phyloP scores from a whole-genome alignment of 2,329 filamentous ascomycete genomes.

The Penicillium sp. region DNA sequence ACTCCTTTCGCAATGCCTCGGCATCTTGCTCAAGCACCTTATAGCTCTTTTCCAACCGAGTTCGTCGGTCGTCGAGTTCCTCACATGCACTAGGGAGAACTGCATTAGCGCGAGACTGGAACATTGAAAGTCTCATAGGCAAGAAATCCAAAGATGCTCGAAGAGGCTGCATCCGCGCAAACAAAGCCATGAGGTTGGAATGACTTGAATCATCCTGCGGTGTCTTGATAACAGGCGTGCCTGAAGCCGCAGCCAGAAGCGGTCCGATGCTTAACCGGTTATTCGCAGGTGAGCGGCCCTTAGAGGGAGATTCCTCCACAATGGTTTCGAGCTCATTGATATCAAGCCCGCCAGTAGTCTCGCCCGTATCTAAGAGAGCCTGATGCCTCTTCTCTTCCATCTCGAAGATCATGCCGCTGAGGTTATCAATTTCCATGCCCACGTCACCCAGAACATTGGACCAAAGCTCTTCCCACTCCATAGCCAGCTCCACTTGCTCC shows the following conservation, averaged over 20 bases:
- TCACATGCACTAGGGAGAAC: conserved; percentile 89
- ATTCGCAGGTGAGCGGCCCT: conserved; percentile 54
- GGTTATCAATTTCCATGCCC: conserved; percentile 78
- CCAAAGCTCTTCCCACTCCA: conserved; percentile 99
- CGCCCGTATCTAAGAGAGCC: conserved; percentile 61
- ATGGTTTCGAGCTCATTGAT: conserved; percentile 91
- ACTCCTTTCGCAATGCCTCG: conserved; percentile 81
- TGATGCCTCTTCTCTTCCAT: conserved; percentile 96
- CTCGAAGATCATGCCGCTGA: conserved; percentile 83
- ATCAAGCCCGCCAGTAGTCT: conserved; percentile 59
- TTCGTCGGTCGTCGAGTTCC: conserved; percentile 75
- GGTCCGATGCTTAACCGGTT: conserved; percentile 68
- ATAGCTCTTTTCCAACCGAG: conserved; percentile 78
- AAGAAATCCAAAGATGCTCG: conserved; percentile 92
- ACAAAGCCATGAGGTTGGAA: conserved; percentile 81
- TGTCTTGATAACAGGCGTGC: conserved; percentile 44
- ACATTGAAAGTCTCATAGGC: conserved; percentile 88
- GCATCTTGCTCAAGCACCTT: conserved; percentile 86
- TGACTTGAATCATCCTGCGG: conserved; percentile 81
- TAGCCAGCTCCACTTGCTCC: conserved; percentile 88
- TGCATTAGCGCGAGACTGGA: conserved; percentile 71
- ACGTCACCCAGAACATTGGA: conserved; percentile 91
- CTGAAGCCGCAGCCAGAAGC: conserved; percentile 55
- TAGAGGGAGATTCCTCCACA: conserved; percentile 75
- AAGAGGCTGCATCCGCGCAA: conserved; percentile 92